Evolutionary conservation across 495 filamentous ascomycete species (phyloP).

Genomic region (Trichocladium antarcticum): DNA sequence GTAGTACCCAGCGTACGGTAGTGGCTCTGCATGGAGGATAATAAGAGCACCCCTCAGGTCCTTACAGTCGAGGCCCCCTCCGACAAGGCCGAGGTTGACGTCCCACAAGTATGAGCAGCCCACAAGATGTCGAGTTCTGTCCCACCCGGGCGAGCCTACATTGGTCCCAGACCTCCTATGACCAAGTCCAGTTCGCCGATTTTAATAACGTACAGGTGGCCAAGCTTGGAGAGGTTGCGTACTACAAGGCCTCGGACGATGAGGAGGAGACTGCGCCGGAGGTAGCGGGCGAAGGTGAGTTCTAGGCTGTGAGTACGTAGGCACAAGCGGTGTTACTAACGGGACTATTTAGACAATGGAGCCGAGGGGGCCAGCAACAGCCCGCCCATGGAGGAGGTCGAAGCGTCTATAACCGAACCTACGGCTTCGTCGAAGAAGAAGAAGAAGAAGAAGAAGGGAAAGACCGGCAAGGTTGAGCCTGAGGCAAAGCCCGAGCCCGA

Average conservation of each 20-base stretch:
- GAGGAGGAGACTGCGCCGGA: conserved; percentile 24
- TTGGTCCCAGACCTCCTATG: conserved; percentile 27
- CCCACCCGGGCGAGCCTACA: conserved; percentile 27
- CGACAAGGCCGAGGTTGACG: conserved; percentile 26
- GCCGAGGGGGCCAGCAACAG: neutral
- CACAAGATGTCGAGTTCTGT: conserved; percentile 30
- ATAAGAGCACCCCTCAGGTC: conserved; percentile 33
- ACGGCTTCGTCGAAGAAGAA: conserved; percentile 14
- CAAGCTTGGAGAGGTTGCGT: conserved; percentile 31
- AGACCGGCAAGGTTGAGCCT: conserved; percentile 15
- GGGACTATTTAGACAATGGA: neutral
- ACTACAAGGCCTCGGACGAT: conserved; percentile 23
- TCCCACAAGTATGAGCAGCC: conserved; percentile 31
- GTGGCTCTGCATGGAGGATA: conserved; percentile 33
- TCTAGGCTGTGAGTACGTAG: neutral
- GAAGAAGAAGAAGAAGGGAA: conserved; percentile 23
- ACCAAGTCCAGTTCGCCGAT: conserved; percentile 34
- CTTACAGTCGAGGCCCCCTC: conserved; percentile 29
- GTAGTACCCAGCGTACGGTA: neutral
- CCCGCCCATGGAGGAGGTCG: neutral
- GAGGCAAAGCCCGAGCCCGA: conserved; percentile 4
- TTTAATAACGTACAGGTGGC: conserved; percentile 29
- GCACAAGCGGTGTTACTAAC: neutral
- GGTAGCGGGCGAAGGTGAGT: conserved; percentile 14
- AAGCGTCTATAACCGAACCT: conserved; percentile 10